Evolutionary conservation across 176 grass and related monocot genomes (phyloP), one percentile per base, ranked within the genome.

Genomic region (Thinopyrum elongatum): DNA sequence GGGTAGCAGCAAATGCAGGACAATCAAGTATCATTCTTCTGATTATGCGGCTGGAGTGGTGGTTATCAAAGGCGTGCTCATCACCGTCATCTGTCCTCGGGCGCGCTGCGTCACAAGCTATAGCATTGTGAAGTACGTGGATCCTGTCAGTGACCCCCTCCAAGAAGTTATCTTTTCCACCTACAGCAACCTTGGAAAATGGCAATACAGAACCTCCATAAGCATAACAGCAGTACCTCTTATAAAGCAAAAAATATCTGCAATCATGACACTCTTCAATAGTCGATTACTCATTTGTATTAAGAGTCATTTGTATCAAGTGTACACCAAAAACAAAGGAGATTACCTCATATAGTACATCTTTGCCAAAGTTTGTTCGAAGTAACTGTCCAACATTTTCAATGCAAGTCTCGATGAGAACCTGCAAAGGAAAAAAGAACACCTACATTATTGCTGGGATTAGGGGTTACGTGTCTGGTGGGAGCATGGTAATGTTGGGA

Each of bases 291-390:
- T 28, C 62, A 81, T 46, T 67, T 7, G 25, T 47, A 47, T 82
- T 61, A 67, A 86, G 57, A 81, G 6, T 3, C 2, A 34, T 26
- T 27, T 74, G 15, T 41, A 14, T 67, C 10, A 41, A 51, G 47
- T 16, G 47, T 53, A 53, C 15, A 78, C 27, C 27, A 58, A 27
- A 39, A 41, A 82, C 75, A 51, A 63, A 77, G 38, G n/a, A 55
- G 3, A 84, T 73, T 31, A 98, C 93, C 96, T 98, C 92, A 77
- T 88, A 94, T 38, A 98, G 65, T 41, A 98, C 25, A 84, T 98
- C 93, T 91, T 95, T 98, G 74, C 90, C 90, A 23, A 95, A 98
- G 86, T 95, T 98, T 67, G 93, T 82, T 79, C 84, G 77, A 85
- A 98, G 93, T 81, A 95, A 83, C 59, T 88, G 86, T 17, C 92